These are phyloP conservation scores for Syzygium jambos DNA, from an alignment of 345 rosid species.

Conservation along the genomic window DNA sequence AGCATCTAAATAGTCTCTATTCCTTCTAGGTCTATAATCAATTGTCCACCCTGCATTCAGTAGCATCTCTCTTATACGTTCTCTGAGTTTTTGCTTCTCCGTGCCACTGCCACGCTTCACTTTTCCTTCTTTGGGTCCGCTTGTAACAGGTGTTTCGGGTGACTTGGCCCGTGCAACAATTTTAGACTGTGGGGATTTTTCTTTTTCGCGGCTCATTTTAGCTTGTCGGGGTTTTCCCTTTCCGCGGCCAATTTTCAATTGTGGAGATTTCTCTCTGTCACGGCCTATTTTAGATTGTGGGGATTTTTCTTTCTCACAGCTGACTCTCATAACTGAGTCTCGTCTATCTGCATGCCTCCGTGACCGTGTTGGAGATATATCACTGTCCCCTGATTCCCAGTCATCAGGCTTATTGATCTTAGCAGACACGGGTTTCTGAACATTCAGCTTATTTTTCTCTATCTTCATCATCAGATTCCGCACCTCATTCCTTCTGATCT, in stretches of 20 bases:
- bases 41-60: slow-evolving; percentile 89
- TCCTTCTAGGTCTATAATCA: slow-evolving; percentile 84
- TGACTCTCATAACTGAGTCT: slow-evolving; percentile 17
- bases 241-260: background rate
- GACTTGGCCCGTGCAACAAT: slow-evolving; percentile 18
- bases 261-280: background rate
- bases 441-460: slow-evolving; percentile 26
- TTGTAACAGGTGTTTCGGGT: slow-evolving; percentile 2
- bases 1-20: slow-evolving; percentile 80
- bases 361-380: slow-evolving; percentile 26
- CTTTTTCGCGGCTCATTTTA: background rate
- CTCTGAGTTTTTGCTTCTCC: slow-evolving; percentile 87
- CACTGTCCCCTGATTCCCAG: slow-evolving; percentile 40
- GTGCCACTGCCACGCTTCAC: slow-evolving; percentile 83
- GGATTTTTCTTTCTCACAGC: slow-evolving; percentile 26
- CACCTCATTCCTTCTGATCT: slow-evolving; percentile 30
- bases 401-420: slow-evolving; percentile 33
- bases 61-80: slow-evolving; percentile 75
- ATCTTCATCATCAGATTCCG: slow-evolving; percentile 20
- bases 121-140: slow-evolving; percentile 40
- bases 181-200: slow-evolving; percentile 7
- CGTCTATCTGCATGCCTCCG: slow-evolving; percentile 27
- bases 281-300: background rate
- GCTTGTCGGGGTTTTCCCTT: background rate
- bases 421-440: slow-evolving; percentile 20